A percentile compares a stretch with the other conserved stretches of the same genome.
These are phyloP conservation scores for Rhodotorula mucilaginosa DNA, from an alignment of 1,284 basidiomycete species.

Conservation along the genomic window DNA sequence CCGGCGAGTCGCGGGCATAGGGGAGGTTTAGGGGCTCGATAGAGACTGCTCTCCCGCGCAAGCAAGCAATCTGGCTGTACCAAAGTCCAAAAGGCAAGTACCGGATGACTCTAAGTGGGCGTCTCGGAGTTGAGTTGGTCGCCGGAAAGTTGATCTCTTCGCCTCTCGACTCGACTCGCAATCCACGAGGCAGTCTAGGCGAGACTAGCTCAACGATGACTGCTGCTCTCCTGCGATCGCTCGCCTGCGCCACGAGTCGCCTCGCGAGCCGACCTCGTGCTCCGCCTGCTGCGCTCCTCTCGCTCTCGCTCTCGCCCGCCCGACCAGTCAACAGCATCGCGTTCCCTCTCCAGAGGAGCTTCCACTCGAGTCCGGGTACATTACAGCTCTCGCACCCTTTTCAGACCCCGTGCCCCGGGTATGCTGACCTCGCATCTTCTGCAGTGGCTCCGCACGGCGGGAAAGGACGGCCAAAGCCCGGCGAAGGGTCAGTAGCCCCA, in stretches of 20 bases:
- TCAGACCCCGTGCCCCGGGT: too few relatives aligned
- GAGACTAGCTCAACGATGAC: not conserved
- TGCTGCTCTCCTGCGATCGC: constrained; percentile 2
- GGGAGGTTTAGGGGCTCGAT: not conserved
- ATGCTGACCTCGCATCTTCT: not conserved
- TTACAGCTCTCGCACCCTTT: too few relatives aligned
- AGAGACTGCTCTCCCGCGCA: not conserved
- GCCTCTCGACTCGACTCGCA: too few relatives aligned
- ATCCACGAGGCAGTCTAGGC: too few relatives aligned
- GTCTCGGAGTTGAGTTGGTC: too few relatives aligned
- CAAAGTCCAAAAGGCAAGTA: too few relatives aligned
- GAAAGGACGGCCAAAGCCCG: constrained; percentile 59
- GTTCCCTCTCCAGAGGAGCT: not conserved
- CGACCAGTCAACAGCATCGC: not conserved
- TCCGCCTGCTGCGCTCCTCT: not conserved
- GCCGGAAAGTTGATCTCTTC: too few relatives aligned
- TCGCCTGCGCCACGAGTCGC: not conserved
- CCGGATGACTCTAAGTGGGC: too few relatives aligned
- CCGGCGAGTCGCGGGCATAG: too few relatives aligned
- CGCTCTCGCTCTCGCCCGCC: not conserved
- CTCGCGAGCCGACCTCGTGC: not conserved
- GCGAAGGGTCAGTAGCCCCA: constrained; percentile 59
- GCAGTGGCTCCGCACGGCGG: constrained; percentile 52
- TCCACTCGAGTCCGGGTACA: constrained; percentile 12
- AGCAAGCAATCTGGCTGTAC: too few relatives aligned